Evolutionary conservation across 768 basidiomycete genomes (phyloP).

Genomic region (Hysterangium stoloniferum): DNA sequence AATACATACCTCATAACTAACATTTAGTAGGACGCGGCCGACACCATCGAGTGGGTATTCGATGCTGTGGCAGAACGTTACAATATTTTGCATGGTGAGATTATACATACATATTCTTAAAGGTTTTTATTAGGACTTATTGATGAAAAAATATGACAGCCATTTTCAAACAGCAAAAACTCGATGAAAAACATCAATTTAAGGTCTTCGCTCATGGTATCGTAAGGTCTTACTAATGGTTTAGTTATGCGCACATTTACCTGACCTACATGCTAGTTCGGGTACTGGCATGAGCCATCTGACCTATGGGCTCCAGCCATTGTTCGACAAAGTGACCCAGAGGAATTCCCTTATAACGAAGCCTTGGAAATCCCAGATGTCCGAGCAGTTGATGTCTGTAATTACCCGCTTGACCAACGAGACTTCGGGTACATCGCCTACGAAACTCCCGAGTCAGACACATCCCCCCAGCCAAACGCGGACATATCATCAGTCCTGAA

Average conservation of each 20-base stretch:
- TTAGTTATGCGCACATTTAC: background rate
- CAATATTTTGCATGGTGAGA: constrained; percentile 16
- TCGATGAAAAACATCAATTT: constrained; percentile 20
- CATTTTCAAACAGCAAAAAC: constrained; percentile 19
- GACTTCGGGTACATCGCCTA: constrained; percentile 18
- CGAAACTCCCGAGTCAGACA: background rate
- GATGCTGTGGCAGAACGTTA: constrained; percentile 17
- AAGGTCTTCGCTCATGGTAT: constrained; percentile 19
- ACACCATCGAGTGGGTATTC: constrained; percentile 1
- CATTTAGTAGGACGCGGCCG: background rate
- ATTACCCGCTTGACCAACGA: constrained; percentile 18
- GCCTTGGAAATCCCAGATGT: constrained; percentile 15
- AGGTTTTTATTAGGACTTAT: background rate
- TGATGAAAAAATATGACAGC: constrained; percentile 8
- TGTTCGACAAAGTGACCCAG: background rate
- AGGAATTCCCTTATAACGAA: constrained; percentile 20
- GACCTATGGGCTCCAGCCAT: background rate
- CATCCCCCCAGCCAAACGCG: background rate
- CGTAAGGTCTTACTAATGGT: constrained; percentile 16
- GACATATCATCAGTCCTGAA: constrained; percentile 6
- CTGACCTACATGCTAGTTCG: background rate
- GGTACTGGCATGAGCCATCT: background rate
- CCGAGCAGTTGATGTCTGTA: constrained; percentile 16
- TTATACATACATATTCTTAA: constrained; percentile 15
- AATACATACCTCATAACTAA: background rate